A percentile compares a stretch with the other conserved stretches of the same genome.
Conservation (phyloP, 352 stramenopile species). For the Blastocystis sp. region DNA sequence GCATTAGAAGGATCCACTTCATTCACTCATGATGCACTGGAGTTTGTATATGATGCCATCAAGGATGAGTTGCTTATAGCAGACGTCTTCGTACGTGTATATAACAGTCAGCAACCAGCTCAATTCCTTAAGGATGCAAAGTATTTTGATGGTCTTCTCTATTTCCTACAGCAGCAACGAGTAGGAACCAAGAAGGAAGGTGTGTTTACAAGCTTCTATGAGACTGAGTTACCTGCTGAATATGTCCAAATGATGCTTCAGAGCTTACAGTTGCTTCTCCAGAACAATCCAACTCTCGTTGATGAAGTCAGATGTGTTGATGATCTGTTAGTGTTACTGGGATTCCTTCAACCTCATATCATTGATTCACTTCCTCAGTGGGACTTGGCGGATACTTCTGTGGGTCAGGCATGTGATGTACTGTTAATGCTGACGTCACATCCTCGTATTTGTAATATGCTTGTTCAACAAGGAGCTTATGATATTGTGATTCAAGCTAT, state of each 20-base stretch:
- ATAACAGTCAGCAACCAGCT: constrained; percentile 13
- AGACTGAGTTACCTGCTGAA: neutral
- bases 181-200: neutral
- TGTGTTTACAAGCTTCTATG: constrained; percentile 8
- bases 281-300: neutral
- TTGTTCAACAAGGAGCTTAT: neutral
- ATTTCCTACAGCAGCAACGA: neutral
- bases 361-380: neutral
- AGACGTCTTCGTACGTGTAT: constrained; percentile 44
- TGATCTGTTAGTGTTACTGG: constrained; percentile 21
- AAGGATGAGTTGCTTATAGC: constrained; percentile 35
- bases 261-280: constrained; percentile 3
- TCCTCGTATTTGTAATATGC: neutral
- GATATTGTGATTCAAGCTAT: neutral
- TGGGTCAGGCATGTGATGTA: neutral
- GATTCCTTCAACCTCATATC: constrained; percentile 3
- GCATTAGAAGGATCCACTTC: neutral
- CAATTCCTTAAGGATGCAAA: constrained; percentile 47
- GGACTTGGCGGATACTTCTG: neutral
- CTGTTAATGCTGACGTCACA: neutral
- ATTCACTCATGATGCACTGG: neutral
- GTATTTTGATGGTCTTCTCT: constrained; percentile 8
- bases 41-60: constrained; percentile 40
- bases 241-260: constrained; percentile 52
- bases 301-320: neutral